These are phyloP conservation scores for Claviceps sp. DNA, from an alignment of 2,329 filamentous ascomycete genomes.

Conservation along the genomic window DNA sequence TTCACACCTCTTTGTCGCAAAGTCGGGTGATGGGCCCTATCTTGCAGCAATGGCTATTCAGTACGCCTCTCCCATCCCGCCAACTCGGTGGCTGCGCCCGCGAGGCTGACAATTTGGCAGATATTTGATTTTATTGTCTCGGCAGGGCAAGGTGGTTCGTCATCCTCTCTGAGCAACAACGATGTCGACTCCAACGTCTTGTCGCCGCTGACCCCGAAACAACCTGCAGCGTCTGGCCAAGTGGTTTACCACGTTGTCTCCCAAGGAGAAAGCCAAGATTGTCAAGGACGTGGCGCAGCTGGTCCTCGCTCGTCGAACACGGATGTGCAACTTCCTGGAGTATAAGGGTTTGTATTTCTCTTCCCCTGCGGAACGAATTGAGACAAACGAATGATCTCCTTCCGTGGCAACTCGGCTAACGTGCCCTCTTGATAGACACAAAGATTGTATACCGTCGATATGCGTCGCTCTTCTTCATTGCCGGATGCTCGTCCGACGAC, in stretches of 20 bases:
- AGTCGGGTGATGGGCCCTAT: constrained; percentile 10
- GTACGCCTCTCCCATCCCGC: constrained; percentile 17
- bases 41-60: constrained; percentile 29
- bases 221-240: constrained; percentile 75
- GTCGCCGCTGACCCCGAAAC: constrained; percentile 4
- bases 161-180: constrained; percentile 5
- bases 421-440: constrained; percentile 49
- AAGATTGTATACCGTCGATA: constrained; percentile 99
- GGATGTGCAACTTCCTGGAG: constrained; percentile 99
- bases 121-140: constrained; percentile 92
- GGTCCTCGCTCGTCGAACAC: constrained; percentile 84
- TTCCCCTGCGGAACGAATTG: neutral
- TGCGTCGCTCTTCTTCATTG: constrained; percentile 98
- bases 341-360: constrained; percentile 64
- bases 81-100: neutral
- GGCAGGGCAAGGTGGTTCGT: constrained; percentile 97
- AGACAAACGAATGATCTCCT: no score
- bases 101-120: constrained; percentile 33
- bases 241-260: constrained; percentile 97
- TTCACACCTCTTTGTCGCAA: constrained; percentile 4
- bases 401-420: neutral
- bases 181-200: neutral
- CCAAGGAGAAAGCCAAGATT: constrained; percentile 98
- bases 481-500: constrained; percentile 90
- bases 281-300: constrained; percentile 99